Evolutionary conservation across 805 yeast genomes (phyloP), one percentile per base, ranked within the genome.

Genomic region (Saccharomycopsis fodiens): DNA sequence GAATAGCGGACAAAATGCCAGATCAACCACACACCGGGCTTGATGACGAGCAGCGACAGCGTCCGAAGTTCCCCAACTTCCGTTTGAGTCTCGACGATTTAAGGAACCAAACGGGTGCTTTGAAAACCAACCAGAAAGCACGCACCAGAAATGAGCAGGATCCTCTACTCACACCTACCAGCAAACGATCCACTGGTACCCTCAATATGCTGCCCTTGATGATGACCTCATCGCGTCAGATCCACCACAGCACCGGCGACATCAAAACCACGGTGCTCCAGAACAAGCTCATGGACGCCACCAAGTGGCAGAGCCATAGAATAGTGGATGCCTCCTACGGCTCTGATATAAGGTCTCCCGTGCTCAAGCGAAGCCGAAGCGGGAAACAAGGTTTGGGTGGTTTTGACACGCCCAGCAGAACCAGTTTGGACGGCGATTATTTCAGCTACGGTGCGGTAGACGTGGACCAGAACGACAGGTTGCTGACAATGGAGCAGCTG

Each of bases 321-420:
- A 23, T 46, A 10, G 22, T 46, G 29, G 45, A 46, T 23, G 41
- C 32, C 21, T 20, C 49, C 3, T 46, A 34, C 41, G 49, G 49
- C 3, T 13, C 45, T 13, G 37, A 35, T 38, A 46, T 41, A n/a
- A 21, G 49, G 15, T 46, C 49, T 29, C 49, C 49, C 12, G 34
- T 46, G 39, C 22, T 46, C 4, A 15, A 35, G 19, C 32, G 41
- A 8, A 13, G 29, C 12, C 36, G 34, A 34, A 23, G 35, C 13
- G 32, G n/a, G 13, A 29, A 29, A 12, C 13, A 29, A 29, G 36
- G 36, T 32, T 15, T 15, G 17, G 32, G 29, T 23, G 41, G 29
- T 25, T 25, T 7, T 10, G 29, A 25, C 10, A 25, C 10, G 6
- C n/a, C n/a, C n/a, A n/a, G n/a, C n/a, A n/a, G n/a, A n/a, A n/a